A percentile compares a stretch with the other conserved stretches of the same genome.
Evolutionary conservation across 1,139 yeast species (phyloP).

Genomic region (Casaregolazyma lundiana): DNA sequence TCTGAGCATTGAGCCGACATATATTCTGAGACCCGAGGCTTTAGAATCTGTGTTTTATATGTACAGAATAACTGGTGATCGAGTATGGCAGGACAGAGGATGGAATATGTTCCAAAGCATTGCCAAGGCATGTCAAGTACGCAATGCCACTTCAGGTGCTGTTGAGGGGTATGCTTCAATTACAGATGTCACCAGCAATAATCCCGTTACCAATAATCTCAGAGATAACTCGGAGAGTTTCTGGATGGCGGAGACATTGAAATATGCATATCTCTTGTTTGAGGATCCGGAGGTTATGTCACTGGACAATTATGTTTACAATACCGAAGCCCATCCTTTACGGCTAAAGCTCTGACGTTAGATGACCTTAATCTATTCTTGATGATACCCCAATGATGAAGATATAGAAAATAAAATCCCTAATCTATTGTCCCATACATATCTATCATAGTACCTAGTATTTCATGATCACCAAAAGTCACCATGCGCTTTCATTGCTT

Average conservation of each 20-base stretch:
- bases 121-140: constrained; percentile 28
- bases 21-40: constrained; percentile 67
- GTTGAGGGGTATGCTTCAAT: constrained; percentile 45
- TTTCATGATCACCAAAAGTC: constrained; percentile 47
- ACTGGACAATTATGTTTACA: constrained; percentile 67
- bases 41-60: constrained; percentile 71
- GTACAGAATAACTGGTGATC: constrained; percentile 71
- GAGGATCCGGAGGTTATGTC: constrained; percentile 56
- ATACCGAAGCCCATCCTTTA: constrained; percentile 79
- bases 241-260: constrained; percentile 78
- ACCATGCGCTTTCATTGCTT: constrained; percentile 97
- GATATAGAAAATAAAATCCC: constrained; percentile 3
- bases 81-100: constrained; percentile 64
- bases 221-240: constrained; percentile 54
- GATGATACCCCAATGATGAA: not conserved
- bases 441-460: not conserved
- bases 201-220: constrained; percentile 16
- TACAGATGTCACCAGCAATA: constrained; percentile 46
- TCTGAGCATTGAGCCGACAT: constrained; percentile 43
- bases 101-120: constrained; percentile 58
- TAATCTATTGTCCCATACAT: not conserved
- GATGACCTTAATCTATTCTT: not conserved
- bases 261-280: constrained; percentile 66
- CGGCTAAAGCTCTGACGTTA: not conserved
- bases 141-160: constrained; percentile 37